These are phyloP conservation scores for Dioscorea cayenensis DNA, from an alignment of 116 monocot species.

Conservation along the genomic window DNA sequence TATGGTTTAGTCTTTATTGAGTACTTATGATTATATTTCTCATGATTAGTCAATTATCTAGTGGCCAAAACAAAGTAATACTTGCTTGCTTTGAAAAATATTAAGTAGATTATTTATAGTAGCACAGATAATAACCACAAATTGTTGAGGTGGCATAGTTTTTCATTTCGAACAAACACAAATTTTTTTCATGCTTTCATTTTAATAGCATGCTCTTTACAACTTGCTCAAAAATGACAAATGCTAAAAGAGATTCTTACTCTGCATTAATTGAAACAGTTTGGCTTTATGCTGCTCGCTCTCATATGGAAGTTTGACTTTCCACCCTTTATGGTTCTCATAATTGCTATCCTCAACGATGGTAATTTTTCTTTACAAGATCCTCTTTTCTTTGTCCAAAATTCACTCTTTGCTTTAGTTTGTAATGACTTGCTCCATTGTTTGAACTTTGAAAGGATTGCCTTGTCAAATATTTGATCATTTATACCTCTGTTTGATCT, in stretches of 20 bases:
- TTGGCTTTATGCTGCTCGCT: constrained; percentile 98
- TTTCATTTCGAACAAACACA: too few relatives aligned
- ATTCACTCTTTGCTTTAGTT: not conserved
- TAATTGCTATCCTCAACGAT: constrained; percentile 98
- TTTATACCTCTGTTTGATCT: not conserved
- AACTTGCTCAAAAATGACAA: too few relatives aligned
- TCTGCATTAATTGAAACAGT: constrained; percentile 35
- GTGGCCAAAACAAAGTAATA: not conserved
- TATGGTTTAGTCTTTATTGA: not conserved
- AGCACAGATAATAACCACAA: too few relatives aligned
- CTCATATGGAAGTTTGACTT: constrained; percentile 98
- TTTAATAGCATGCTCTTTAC: too few relatives aligned
- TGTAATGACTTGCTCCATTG: too few relatives aligned
- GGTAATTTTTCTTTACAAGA: constrained; percentile 31
- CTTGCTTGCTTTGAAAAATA: too few relatives aligned
- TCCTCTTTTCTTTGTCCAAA: not conserved
- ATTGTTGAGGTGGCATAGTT: too few relatives aligned
- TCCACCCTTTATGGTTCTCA: constrained; percentile 99
- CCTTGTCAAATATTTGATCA: too few relatives aligned
- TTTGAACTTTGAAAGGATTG: too few relatives aligned
- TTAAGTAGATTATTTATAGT: too few relatives aligned
- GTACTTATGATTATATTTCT: not conserved
- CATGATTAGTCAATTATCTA: not conserved
- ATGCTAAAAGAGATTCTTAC: not conserved
- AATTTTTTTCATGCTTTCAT: too few relatives aligned